Percentiles rank a stretch among this genome's conserved stretches.
Evolutionary conservation across 2,329 filamentous ascomycete genomes (phyloP).

Genomic region (Arthrobotrys musiformis): DNA sequence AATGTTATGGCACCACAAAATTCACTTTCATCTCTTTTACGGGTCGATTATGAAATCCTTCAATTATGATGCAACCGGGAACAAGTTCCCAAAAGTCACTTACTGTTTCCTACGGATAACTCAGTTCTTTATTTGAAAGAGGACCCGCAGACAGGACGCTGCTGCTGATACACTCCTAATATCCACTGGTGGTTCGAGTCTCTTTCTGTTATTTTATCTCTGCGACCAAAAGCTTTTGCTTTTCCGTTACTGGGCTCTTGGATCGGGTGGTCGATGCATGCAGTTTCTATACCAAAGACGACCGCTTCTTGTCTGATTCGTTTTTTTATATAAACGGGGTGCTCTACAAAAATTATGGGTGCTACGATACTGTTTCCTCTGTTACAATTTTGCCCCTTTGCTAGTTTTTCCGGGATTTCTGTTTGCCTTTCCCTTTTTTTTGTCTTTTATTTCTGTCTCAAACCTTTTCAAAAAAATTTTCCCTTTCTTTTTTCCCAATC

Average conservation of each 20-base stretch:
- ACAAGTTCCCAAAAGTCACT: conserved; percentile 48
- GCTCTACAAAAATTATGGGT: conserved; percentile 51
- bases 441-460: conserved; percentile 4
- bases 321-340: conserved; percentile 50
- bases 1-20: conserved; percentile 56
- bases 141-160: conserved; percentile 51
- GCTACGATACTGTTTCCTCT: conserved; percentile 51
- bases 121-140: conserved; percentile 47
- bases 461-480: conserved; percentile 17
- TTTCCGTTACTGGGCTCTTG: conserved; percentile 38
- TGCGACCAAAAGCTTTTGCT: conserved; percentile 46
- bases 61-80: conserved; percentile 54
- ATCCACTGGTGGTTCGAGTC: conserved; percentile 54
- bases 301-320: conserved; percentile 55
- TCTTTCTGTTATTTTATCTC: conserved; percentile 49
- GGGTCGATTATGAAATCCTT: conserved; percentile 56
- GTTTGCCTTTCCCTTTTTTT: conserved; percentile 29
- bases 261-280: conserved; percentile 49
- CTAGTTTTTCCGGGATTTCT: conserved; percentile 54
- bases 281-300: conserved; percentile 43
- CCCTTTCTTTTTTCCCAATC: conserved; percentile 36
- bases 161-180: conserved; percentile 54
- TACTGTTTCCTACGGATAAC: conserved; percentile 41
- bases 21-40: conserved; percentile 31
- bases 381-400: conserved; percentile 50